Percentiles rank a stretch among this genome's conserved stretches.
phyloP scores from a whole-genome alignment of 2,329 filamentous ascomycete genomes.

The Colletotrichum euphorbiae region DNA sequence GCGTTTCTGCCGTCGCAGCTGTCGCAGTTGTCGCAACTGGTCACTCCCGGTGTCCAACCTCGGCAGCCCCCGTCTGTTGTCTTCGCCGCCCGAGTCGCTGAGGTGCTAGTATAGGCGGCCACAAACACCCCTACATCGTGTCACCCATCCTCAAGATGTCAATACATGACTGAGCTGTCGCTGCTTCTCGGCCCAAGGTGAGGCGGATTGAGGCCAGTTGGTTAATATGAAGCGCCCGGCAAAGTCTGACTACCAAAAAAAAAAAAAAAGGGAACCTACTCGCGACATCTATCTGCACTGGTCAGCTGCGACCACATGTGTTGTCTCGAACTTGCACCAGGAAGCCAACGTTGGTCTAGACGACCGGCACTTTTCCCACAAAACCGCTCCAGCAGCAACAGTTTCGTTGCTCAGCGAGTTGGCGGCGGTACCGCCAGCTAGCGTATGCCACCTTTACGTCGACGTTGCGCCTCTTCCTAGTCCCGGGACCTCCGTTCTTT shows the following conservation, averaged over 20 bases:
- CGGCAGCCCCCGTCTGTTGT: neutral
- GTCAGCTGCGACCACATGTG: slow-evolving; percentile 22
- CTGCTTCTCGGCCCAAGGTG: neutral
- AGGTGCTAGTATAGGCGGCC: neutral
- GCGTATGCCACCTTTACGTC: neutral
- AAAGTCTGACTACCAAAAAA: slow-evolving; percentile 1
- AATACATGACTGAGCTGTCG: slow-evolving; percentile 15
- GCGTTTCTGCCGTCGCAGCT: too few relatives aligned
- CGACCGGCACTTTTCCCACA: too few relatives aligned
- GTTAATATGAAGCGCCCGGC: slow-evolving; percentile 7
- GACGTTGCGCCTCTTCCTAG: slow-evolving; percentile 3
- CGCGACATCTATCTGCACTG: slow-evolving; percentile 22
- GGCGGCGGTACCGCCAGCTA: neutral
- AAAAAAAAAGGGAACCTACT: neutral
- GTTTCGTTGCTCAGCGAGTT: neutral
- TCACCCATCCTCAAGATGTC: neutral
- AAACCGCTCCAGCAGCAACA: neutral
- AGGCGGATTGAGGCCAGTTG: neutral
- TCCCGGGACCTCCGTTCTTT: neutral
- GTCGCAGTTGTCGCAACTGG: neutral
- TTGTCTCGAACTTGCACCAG: slow-evolving; percentile 7
- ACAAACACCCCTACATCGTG: neutral
- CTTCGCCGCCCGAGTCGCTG: neutral
- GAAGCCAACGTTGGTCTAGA: neutral
- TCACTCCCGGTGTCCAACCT: neutral